Percentiles rank a stretch among this genome's conserved stretches.
Evolutionary conservation across 1,139 yeast genomes (phyloP).

Genomic region (Hyphopichia wangnamkhiaoensis): DNA sequence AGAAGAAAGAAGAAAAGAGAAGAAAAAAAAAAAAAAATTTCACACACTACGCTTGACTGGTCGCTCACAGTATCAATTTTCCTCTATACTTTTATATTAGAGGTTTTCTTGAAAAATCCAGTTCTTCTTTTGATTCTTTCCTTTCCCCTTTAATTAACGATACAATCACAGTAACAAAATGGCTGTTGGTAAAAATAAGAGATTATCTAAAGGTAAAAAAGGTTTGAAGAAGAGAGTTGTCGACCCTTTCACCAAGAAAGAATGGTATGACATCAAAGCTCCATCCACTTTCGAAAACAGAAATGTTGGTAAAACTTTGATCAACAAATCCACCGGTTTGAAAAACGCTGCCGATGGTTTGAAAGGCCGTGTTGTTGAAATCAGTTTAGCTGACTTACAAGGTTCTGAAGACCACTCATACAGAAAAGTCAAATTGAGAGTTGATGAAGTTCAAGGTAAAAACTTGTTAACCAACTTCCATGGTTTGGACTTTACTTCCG

Average conservation of each 20-base stretch:
- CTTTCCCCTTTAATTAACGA: background rate
- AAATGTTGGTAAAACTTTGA: slow-evolving; percentile 53
- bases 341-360: slow-evolving; percentile 55
- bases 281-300: slow-evolving; percentile 54
- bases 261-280: slow-evolving; percentile 55
- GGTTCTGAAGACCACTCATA: slow-evolving; percentile 55
- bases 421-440: slow-evolving; percentile 56
- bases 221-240: slow-evolving; percentile 56
- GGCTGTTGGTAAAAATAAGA: slow-evolving; percentile 58
- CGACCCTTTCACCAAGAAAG: slow-evolving; percentile 55
- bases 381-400: slow-evolving; percentile 51
- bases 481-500: slow-evolving; percentile 52
- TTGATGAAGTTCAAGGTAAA: slow-evolving; percentile 56
- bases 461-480: slow-evolving; percentile 57
- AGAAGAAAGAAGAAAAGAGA: too few relatives aligned
- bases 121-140: too few relatives aligned
- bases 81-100: background rate
- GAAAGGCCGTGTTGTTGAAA: slow-evolving; percentile 55
- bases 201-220: slow-evolving; percentile 56
- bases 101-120: too few relatives aligned
- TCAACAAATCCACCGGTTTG: slow-evolving; percentile 54
- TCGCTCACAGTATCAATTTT: too few relatives aligned
- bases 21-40: too few relatives aligned
- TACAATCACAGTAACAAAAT: slow-evolving; percentile 18
- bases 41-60: too few relatives aligned